Conservation (phyloP, 352 stramenopile genomes). For the Phytopythium ostracodes region DNA sequence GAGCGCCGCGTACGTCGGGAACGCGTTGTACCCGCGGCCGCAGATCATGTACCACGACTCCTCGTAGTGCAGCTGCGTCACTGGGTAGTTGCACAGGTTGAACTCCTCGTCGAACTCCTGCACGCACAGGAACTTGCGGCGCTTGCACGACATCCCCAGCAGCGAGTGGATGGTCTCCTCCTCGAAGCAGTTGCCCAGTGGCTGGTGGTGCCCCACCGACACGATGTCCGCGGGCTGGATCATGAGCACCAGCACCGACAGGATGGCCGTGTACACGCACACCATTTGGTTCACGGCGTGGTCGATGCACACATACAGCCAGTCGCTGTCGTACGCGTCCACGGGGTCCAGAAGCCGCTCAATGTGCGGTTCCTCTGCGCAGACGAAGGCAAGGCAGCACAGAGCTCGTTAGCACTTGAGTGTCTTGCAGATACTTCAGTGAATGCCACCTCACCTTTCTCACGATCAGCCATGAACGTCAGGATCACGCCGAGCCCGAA, state of each 20-base stretch:
- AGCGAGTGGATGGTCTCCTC: conserved; percentile 57
- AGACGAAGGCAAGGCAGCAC: conserved; percentile 3
- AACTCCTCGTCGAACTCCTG: conserved; percentile 84
- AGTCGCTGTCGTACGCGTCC: conserved; percentile 80
- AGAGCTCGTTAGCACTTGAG: conserved; percentile 2
- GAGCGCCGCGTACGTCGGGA: conserved; percentile 40
- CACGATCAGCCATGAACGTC: conserved; percentile 69
- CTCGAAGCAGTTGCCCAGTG: conserved; percentile 62
- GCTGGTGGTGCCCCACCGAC: conserved; percentile 71
- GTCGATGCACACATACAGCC: conserved; percentile 69
- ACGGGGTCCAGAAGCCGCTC: conserved; percentile 51
- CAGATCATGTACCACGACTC: conserved; percentile 87
- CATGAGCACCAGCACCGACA: conserved; percentile 51
- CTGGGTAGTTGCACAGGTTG: conserved; percentile 76
- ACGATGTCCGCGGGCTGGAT: conserved; percentile 70
- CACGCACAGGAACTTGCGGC: conserved; percentile 68
- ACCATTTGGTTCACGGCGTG: conserved; percentile 81
- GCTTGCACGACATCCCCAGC: conserved; percentile 47
- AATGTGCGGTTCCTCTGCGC: conserved; percentile 44
- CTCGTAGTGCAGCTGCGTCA: conserved; percentile 65
- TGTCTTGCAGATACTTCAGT: neutral
- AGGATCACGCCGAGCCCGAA: conserved; percentile 47
- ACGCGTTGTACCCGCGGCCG: conserved; percentile 58
- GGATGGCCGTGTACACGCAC: conserved; percentile 62
- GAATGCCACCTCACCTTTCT: conserved; percentile 27